Evolutionary conservation across 352 stramenopile species (phyloP), one percentile per base, ranked within the genome.

Genomic region (Globisporangium canariense): DNA sequence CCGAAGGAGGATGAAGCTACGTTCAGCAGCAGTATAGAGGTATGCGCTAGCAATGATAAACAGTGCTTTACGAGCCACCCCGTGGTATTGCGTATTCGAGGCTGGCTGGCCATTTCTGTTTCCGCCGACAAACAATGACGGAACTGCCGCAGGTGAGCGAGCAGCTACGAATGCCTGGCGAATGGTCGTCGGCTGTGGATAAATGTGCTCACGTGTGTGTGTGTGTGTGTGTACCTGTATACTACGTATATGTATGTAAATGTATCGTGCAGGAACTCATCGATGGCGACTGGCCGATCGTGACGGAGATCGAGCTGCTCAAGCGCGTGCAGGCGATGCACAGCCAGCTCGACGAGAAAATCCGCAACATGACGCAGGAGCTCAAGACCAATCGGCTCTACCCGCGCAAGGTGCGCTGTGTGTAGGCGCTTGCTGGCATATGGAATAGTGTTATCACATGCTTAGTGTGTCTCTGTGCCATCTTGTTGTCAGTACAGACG

Each of bases 311-410:
- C n/a, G 75, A 77, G 55, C 64, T 81, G 45, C 75, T 90, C 18
- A 67, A 74, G 50, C 79, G 83, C 53, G 77, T 73, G 45, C 71
- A 83, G 38, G 36, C 52, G 30, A 66, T 77, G 61, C 76, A 84
- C 64, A 52, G 73, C 18, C 66, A 80, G 34, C 59, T 88, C 50
- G 76, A 82, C 45, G 64, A 68, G 46, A 77, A 83, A 11, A 61
- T 92, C 43, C 65, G 69, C 50, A 52, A 66, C 43, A 75, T 86
- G 67, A 77, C 76, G 47, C 78, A 78, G 18, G 81, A 90, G 22
- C 72, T 91, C 9, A 78, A 80, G n/a, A 70, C 75, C 59, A 73
- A 84, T 47, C 77, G 74, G 47, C 79, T 89, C 16, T 89, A 93
- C 47, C 78, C 83, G 34, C 69, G 69, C 38, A 79, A 78, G 63